Base-by-base conservation (phyloP, 495 filamentous ascomycete species). In the Friedmanniomyces endolithicus region DNA sequence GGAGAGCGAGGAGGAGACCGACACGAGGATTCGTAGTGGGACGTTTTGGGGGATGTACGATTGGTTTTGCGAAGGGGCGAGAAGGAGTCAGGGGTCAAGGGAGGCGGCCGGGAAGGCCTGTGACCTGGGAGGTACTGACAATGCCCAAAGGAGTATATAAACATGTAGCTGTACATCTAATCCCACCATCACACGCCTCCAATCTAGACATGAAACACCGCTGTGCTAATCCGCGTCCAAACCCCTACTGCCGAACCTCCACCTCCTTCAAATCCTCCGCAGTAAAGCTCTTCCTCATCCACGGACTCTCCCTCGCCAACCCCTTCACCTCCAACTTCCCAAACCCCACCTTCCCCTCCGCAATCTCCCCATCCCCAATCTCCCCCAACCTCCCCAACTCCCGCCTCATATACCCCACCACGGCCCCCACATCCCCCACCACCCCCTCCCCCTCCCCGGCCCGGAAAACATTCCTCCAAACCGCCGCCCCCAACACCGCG, bases 391-490 rank as follows among this genome's bases (percentile, higher is more conserved):
- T 72, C 48, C 72, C 72, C 49, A 92, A 59, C 16, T 80, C 74
- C 39, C 79, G 74, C 17, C 90, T 75, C 75, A 95, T 83, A 74
- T 87, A 95, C 39, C 77, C 78, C 16, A 90, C 86, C 34, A 94
- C 77, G 55, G 77, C 73, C 0, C 86, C 89, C 54, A 97, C 65
- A 47, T 76, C 72, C 45, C 76, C 72, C 65, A 83, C 86, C 22
- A 88, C 73, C 37, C 88, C 82, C 46, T 78, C 75, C 27, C 72
- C 73, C 14, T 78, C 87, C 29, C 72, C 72, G 12, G 78, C 87
- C 71, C 88, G 86, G 71, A 86, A 95, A 39, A 97, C 60, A 68
- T 98, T 98, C 60, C 90, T 78, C 92, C 92, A 98, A 29, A 97
- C 75, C 12, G 94, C 92, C 27, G 84, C 75, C 6, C 88, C 90